Evolutionary conservation across 176 grass and related monocot species (phyloP).

Genomic region (Tillandsia leiboldiana): DNA sequence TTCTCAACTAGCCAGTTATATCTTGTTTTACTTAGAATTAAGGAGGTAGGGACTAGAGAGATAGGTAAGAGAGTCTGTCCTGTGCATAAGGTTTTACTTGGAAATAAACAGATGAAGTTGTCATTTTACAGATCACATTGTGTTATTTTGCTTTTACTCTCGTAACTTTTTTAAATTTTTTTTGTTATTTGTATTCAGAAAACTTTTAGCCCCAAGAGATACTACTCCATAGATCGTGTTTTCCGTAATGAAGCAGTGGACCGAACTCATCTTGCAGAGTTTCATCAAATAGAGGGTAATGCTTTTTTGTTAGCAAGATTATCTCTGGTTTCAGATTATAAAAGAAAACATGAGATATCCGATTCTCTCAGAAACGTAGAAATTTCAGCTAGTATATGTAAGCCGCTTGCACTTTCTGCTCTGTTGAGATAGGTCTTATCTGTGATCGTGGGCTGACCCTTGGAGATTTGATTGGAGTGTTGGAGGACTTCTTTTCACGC

Average conservation of each 20-base stretch:
- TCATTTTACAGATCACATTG: too few relatives aligned
- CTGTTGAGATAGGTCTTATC: slow-evolving; percentile 57
- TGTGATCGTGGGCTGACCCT: slow-evolving; percentile 86
- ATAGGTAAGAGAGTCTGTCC: too few relatives aligned
- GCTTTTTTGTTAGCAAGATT: slow-evolving; percentile 5
- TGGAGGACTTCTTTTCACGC: slow-evolving; percentile 90
- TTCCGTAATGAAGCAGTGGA: slow-evolving; percentile 98
- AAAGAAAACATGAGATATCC: slow-evolving; percentile 1
- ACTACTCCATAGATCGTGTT: slow-evolving; percentile 89
- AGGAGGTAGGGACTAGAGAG: too few relatives aligned
- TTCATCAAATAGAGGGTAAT: slow-evolving; percentile 94
- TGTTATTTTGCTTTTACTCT: too few relatives aligned
- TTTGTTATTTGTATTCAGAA: slow-evolving; percentile 30
- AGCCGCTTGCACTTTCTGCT: neutral
- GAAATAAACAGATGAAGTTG: too few relatives aligned
- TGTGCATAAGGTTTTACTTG: too few relatives aligned
- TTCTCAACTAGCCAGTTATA: too few relatives aligned
- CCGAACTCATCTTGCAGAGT: slow-evolving; percentile 92
- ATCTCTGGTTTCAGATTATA: slow-evolving; percentile 5
- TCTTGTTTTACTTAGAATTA: too few relatives aligned
- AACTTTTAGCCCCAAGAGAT: slow-evolving; percentile 80
- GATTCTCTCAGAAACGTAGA: neutral
- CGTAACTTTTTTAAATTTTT: too few relatives aligned
- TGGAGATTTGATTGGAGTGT: slow-evolving; percentile 87
- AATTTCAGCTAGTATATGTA: neutral